These are phyloP conservation scores for Moelleriella libera DNA, from an alignment of 2,329 filamentous ascomycete species.

Conservation along the genomic window DNA sequence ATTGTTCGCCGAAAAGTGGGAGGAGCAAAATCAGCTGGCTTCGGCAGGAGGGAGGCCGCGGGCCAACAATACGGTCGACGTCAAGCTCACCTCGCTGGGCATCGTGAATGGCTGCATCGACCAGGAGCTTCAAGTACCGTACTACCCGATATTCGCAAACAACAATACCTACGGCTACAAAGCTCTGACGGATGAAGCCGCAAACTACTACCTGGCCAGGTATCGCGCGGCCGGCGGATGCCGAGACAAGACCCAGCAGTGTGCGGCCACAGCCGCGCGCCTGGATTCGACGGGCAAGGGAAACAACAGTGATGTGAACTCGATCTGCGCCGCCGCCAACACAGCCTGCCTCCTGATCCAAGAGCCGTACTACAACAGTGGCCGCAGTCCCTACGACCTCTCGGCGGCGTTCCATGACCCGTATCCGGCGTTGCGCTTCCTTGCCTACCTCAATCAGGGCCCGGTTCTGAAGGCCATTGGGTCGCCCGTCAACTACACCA, in stretches of 20 bases:
- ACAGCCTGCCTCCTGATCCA: conserved; percentile 33
- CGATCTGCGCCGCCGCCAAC: conserved; percentile 38
- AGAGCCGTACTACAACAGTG: conserved; percentile 38
- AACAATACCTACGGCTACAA: conserved; percentile 54
- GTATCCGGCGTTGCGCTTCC: conserved; percentile 47
- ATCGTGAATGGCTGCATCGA: conserved; percentile 63
- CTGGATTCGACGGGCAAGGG: conserved; percentile 28
- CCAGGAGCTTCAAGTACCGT: conserved; percentile 42
- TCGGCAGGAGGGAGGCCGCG: conserved; percentile 35
- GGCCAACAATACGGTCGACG: conserved; percentile 37
- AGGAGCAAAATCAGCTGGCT: conserved; percentile 46
- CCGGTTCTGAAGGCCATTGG: conserved; percentile 45
- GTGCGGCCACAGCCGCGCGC: conserved; percentile 25
- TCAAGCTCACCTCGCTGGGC: conserved; percentile 48
- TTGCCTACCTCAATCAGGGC: conserved; percentile 49
- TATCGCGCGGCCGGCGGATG: conserved; percentile 30
- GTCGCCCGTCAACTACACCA: conserved; percentile 45
- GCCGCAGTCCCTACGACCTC: conserved; percentile 47
- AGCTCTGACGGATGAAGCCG: conserved; percentile 36
- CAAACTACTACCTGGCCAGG: conserved; percentile 27
- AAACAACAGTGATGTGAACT: conserved; percentile 20
- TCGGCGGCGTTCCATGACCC: conserved; percentile 40
- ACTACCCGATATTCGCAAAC: conserved; percentile 40
- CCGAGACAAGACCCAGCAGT: conserved; percentile 34
- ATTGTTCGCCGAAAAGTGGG: conserved; percentile 42